Percentiles rank a stretch among this genome's conserved stretches.
phyloP scores from a whole-genome alignment of 306 rosid genomes.

The Arachis hypogaea region DNA sequence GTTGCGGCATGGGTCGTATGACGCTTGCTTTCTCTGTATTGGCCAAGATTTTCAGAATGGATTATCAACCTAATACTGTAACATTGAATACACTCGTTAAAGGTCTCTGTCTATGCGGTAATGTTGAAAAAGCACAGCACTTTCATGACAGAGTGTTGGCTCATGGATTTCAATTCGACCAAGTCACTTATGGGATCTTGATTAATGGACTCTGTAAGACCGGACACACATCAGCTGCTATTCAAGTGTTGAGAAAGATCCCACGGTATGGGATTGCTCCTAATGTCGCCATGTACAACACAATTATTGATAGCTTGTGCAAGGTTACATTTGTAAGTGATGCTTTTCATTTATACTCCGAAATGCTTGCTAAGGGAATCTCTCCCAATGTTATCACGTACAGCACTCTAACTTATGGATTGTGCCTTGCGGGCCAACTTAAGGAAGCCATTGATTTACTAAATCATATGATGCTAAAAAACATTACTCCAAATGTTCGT shows the following conservation, averaged over 20 bases:
- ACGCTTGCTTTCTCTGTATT: not conserved
- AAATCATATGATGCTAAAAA: slow-evolving; percentile 25
- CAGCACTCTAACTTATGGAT: slow-evolving; percentile 16
- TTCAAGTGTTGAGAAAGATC: slow-evolving; percentile 2
- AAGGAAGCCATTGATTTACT: slow-evolving; percentile 33
- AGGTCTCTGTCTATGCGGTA: not conserved
- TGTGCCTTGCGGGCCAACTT: slow-evolving; percentile 14
- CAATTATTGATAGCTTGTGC: slow-evolving; percentile 35
- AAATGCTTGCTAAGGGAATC: slow-evolving; percentile 25
- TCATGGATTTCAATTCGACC: not conserved
- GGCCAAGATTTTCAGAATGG: not conserved
- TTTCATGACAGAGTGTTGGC: slow-evolving; percentile 15
- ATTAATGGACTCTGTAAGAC: slow-evolving; percentile 17
- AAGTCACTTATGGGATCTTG: slow-evolving; percentile 13
- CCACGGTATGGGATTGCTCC: not conserved
- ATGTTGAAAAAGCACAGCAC: not conserved
- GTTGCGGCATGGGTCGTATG: not conserved
- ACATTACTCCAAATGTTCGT: not conserved
- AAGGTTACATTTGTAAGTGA: slow-evolving; percentile 16
- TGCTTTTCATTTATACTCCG: slow-evolving; percentile 10
- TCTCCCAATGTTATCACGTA: slow-evolving; percentile 13
- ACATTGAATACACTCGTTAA: not conserved
- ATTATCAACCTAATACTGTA: not conserved
- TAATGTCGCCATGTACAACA: not conserved
- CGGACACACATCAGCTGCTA: not conserved